Base-by-base conservation (phyloP, 441 rosid species). In the Kokia cookei region DNA sequence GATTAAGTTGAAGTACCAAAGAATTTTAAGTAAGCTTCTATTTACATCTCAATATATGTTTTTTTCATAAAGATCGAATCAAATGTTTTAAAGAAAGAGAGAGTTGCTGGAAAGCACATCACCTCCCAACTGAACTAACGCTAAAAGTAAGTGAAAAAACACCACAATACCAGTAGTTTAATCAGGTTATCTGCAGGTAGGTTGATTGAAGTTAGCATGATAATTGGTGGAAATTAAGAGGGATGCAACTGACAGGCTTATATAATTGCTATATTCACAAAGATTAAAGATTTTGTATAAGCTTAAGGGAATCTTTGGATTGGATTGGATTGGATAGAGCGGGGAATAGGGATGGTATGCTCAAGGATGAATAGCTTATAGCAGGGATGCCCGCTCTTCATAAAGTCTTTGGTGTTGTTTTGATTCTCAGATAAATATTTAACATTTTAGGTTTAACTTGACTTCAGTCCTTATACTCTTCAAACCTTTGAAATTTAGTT, bases 311-410 rank as follows among this genome's bases (percentile, higher is more conserved):
- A 81, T 83, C 81, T 69, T 17, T 37, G 61, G 61, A 29, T 50
- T 4, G 42, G 43, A 42, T 42, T 10, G 26, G 43, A 40, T 27
- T 13, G 75, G 76, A 61, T 71, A n/a, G 63, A 24, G 12, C 2
- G 24, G 17, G 5, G 55, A 69, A 29, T 50, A 17, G 26, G 50
- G 60, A 57, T 24, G 43, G 62, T 22, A 74, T 42, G 35, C 68
- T 47, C 42, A 57, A 71, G 62, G 67, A 60, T 72, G 75, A 17
- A 60, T 19, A 29, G 62, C 69, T 69, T 40, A 10, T 75, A 80
- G 83, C 73, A 73, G 70, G 78, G 81, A 78, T 82, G 78, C 85
- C 80, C 83, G 50, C 78, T 65, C n/a, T 26, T 47, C n/a, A 57
- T 29, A 66, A 65, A 24, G 73, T 2, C 22, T 27, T 65, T 65